Evolutionary conservation across 2,329 filamentous ascomycete genomes (phyloP).

Genomic region (Epichloe gansuensis): DNA sequence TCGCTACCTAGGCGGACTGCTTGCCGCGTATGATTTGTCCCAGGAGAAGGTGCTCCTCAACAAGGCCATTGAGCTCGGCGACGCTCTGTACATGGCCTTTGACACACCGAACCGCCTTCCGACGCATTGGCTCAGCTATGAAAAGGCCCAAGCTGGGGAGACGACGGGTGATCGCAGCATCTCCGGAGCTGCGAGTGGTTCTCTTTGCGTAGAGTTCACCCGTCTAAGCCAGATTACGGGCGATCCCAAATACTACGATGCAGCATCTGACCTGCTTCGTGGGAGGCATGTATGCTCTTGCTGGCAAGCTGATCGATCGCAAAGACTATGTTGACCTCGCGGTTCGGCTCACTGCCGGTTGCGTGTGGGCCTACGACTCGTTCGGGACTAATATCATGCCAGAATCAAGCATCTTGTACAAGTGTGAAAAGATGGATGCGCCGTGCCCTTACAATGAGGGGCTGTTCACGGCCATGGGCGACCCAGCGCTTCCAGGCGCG

Average conservation of each 20-base stretch:
- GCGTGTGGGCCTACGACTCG: slow-evolving; percentile 39
- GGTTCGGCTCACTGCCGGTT: slow-evolving; percentile 37
- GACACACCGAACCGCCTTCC: slow-evolving; percentile 43
- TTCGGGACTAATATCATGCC: slow-evolving; percentile 42
- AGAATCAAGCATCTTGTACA: slow-evolving; percentile 30
- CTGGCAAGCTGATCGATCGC: slow-evolving; percentile 44
- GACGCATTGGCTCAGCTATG: slow-evolving; percentile 31
- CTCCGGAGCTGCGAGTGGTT: slow-evolving; percentile 40
- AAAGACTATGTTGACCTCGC: slow-evolving; percentile 33
- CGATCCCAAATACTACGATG: slow-evolving; percentile 60
- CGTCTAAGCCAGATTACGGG: slow-evolving; percentile 61
- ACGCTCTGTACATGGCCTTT: slow-evolving; percentile 40
- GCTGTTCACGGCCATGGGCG: slow-evolving; percentile 8
- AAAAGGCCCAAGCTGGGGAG: slow-evolving; percentile 24
- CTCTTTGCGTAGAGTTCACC: slow-evolving; percentile 62
- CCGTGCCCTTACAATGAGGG: slow-evolving; percentile 23
- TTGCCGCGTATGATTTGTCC: slow-evolving; percentile 40
- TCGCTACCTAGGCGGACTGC: slow-evolving; percentile 38
- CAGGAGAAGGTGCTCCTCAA: slow-evolving; percentile 30
- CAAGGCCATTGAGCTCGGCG: slow-evolving; percentile 39
- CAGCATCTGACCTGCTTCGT: slow-evolving; percentile 58
- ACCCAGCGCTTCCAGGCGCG: slow-evolving; percentile 31
- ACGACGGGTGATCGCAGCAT: slow-evolving; percentile 24
- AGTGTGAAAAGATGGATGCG: slow-evolving; percentile 21
- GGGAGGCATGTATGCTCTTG: slow-evolving; percentile 58